phyloP scores from a whole-genome alignment of 2,329 filamentous ascomycete genomes.

The Paecilomyces formosus region DNA sequence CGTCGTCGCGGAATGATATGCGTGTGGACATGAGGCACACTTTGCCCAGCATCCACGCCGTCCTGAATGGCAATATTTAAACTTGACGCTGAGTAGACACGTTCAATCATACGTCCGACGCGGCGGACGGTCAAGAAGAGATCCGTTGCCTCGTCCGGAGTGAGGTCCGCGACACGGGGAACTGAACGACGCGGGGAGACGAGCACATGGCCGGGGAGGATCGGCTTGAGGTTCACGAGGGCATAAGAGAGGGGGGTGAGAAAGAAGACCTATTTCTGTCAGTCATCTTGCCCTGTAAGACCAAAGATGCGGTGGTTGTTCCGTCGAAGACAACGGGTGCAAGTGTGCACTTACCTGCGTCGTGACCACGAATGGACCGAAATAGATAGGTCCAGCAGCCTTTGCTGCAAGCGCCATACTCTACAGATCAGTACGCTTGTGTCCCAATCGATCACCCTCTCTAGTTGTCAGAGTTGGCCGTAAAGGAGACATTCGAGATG shows the following conservation, averaged over 20 bases:
- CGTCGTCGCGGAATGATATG: slow-evolving; percentile 74
- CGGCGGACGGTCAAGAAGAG: slow-evolving; percentile 82
- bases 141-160: slow-evolving; percentile 65
- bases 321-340: background rate
- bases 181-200: slow-evolving; percentile 68
- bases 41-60: slow-evolving; percentile 82
- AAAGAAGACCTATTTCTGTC: slow-evolving; percentile 69
- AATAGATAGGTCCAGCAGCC: slow-evolving; percentile 46
- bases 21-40: slow-evolving; percentile 85
- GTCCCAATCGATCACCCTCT: background rate
- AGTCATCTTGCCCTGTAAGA: background rate
- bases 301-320: background rate
- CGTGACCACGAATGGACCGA: slow-evolving; percentile 71
- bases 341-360: slow-evolving; percentile 50
- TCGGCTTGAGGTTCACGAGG: slow-evolving; percentile 89
- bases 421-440: background rate
- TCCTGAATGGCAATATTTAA: slow-evolving; percentile 97
- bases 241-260: slow-evolving; percentile 72
- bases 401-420: slow-evolving; percentile 9
- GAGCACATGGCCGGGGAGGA: slow-evolving; percentile 88
- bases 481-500: background rate
- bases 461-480: background rate
- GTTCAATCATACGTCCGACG: slow-evolving; percentile 67
- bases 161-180: slow-evolving; percentile 68
- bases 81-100: slow-evolving; percentile 57